Percentiles rank a stretch among this genome's conserved stretches.
Evolutionary conservation across 2,329 filamentous ascomycete genomes (phyloP).

Genomic region (Harringtonia lauricola): DNA sequence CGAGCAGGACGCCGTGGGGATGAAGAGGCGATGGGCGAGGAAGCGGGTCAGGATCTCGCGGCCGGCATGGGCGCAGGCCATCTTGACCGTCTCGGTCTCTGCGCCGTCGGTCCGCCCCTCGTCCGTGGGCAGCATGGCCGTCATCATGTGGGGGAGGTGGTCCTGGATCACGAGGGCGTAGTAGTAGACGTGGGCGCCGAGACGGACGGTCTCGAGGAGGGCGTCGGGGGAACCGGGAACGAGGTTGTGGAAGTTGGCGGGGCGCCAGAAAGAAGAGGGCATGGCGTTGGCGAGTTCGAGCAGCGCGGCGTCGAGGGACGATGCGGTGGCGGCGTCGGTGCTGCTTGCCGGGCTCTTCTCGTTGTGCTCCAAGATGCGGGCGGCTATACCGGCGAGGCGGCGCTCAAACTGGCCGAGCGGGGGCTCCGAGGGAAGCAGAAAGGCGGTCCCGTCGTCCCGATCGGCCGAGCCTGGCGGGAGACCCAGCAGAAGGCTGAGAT

Average conservation of each 20-base stretch:
- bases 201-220: conserved; percentile 18
- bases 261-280: not conserved
- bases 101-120: conserved; percentile 3
- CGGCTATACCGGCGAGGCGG: not conserved
- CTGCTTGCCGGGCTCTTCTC: not conserved
- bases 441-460: not conserved
- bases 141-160: conserved; percentile 32
- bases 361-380: conserved; percentile 3
- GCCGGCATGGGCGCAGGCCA: conserved; percentile 26
- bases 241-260: not conserved
- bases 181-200: conserved; percentile 29
- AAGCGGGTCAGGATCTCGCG: conserved; percentile 29
- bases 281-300: not conserved
- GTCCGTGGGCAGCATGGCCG: not conserved
- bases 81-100: conserved; percentile 21
- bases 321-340: not conserved
- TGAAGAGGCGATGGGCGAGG: conserved; percentile 22
- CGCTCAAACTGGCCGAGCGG: conserved; percentile 1
- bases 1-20: conserved; percentile 22
- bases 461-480: conserved; percentile 16
- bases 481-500: conserved; percentile 22
- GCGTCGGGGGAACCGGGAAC: not conserved
- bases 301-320: not conserved
- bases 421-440: not conserved
- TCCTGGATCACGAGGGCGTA: conserved; percentile 29